Percentiles rank a stretch among this genome's conserved stretches.
phyloP scores from a whole-genome alignment of 768 basidiomycete genomes.

The Trametes meyenii region DNA sequence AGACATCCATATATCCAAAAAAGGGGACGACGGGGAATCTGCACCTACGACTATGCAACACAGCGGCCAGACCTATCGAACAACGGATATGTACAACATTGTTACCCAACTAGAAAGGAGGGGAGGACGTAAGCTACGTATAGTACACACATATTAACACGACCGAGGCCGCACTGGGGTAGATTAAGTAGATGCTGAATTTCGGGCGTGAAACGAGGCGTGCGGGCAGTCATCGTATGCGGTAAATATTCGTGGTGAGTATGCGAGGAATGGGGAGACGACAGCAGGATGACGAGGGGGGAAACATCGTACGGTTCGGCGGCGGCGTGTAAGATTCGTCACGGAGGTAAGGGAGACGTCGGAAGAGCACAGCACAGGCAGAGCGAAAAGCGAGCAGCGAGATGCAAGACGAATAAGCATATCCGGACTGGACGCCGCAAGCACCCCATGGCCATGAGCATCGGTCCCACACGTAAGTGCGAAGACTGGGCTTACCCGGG shows the following conservation, averaged over 20 bases:
- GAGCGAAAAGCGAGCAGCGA: background rate
- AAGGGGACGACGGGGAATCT: background rate
- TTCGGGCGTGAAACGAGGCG: no score
- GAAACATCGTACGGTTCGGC: no score
- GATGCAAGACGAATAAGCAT: conserved; percentile 8
- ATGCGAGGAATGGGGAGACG: no score
- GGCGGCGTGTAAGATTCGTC: background rate
- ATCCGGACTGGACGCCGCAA: background rate
- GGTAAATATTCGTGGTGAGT: no score
- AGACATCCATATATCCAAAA: background rate
- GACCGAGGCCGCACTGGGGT: background rate
- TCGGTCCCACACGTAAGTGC: background rate
- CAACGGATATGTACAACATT: background rate
- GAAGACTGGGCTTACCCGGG: background rate
- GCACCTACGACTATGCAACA: background rate
- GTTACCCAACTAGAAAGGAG: background rate
- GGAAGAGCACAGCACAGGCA: background rate
- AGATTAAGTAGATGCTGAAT: background rate
- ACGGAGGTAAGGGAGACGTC: background rate
- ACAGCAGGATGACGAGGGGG: no score
- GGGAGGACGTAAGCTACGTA: background rate
- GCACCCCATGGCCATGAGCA: no score
- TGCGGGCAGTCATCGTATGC: no score
- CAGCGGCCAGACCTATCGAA: background rate
- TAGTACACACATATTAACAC: background rate